Evolutionary conservation across 2,329 filamentous ascomycete species (phyloP).

Genomic region (Fusarium nurragi): DNA sequence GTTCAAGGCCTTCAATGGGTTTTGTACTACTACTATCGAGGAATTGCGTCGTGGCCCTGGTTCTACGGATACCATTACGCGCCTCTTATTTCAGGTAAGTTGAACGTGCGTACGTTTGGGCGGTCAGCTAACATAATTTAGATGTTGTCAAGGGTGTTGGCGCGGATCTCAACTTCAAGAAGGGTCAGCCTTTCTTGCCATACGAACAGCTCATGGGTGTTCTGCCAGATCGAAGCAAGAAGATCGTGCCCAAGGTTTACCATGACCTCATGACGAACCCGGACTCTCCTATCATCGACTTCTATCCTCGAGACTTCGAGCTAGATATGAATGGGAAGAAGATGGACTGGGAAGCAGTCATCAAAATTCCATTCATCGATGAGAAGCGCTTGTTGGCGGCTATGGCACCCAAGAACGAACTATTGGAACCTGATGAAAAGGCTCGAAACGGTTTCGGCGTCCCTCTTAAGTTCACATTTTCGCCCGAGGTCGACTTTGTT

Average conservation of each 20-base stretch:
- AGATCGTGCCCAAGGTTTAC: conserved; percentile 88
- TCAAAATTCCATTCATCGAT: conserved; percentile 99
- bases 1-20: conserved; percentile 99
- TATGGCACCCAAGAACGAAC: conserved; percentile 84
- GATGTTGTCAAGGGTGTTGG: conserved; percentile 89
- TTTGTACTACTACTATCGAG: conserved; percentile 95
- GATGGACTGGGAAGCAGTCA: conserved; percentile 99
- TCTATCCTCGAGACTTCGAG: conserved; percentile 96
- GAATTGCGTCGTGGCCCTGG: conserved; percentile 98
- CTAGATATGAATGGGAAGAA: conserved; percentile 99
- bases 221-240: conserved; percentile 95
- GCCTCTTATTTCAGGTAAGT: conserved; percentile 86
- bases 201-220: conserved; percentile 99
- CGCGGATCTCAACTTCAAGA: conserved; percentile 89
- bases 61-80: conserved; percentile 97
- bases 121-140: conserved; percentile 52
- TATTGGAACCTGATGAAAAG: conserved; percentile 81
- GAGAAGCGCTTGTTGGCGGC: conserved; percentile 85
- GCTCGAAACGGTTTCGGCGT: conserved; percentile 90
- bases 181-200: conserved; percentile 93
- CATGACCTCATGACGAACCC: conserved; percentile 92
- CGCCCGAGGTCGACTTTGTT: conserved; percentile 76
- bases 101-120: background rate
- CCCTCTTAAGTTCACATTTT: conserved; percentile 91
- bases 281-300: conserved; percentile 94